These are phyloP conservation scores for Xylariaceae sp. DNA, from an alignment of 2,329 filamentous ascomycete genomes.

Conservation along the genomic window DNA sequence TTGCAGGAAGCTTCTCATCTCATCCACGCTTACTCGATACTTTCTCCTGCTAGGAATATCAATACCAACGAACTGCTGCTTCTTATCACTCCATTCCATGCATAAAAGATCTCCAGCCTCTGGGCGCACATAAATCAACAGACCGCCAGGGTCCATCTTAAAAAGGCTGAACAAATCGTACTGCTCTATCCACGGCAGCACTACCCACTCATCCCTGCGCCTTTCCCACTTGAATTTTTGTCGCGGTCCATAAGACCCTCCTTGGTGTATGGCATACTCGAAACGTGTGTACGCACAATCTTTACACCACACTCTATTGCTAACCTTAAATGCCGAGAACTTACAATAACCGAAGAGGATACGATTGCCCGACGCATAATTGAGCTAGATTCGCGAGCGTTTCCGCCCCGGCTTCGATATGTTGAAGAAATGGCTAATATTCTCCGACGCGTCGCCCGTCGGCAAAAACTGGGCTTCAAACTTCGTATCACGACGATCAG, in stretches of 20 bases:
- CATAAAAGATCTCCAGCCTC: not conserved
- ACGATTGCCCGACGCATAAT: no score
- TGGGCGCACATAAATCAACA: not conserved
- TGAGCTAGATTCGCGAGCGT: no score
- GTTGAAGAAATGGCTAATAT: no score
- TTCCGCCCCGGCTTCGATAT: no score
- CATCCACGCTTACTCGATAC: not conserved
- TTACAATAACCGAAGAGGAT: no score
- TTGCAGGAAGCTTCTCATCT: not conserved
- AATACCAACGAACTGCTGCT: not conserved
- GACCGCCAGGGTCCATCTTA: not conserved
- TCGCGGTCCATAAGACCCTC: not conserved
- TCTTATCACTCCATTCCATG: not conserved
- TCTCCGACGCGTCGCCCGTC: no score
- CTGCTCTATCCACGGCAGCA: not conserved
- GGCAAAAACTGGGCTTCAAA: no score
- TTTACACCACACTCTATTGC: no score
- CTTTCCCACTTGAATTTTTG: not conserved
- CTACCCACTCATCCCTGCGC: not conserved
- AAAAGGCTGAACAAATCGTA: not conserved
- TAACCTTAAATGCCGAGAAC: no score
- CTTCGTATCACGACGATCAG: no score
- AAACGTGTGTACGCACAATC: not conserved
- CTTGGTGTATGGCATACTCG: not conserved
- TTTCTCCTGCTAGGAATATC: not conserved